Conservation (phyloP, 2,329 filamentous ascomycete genomes). For the Juglanconis sp. region DNA sequence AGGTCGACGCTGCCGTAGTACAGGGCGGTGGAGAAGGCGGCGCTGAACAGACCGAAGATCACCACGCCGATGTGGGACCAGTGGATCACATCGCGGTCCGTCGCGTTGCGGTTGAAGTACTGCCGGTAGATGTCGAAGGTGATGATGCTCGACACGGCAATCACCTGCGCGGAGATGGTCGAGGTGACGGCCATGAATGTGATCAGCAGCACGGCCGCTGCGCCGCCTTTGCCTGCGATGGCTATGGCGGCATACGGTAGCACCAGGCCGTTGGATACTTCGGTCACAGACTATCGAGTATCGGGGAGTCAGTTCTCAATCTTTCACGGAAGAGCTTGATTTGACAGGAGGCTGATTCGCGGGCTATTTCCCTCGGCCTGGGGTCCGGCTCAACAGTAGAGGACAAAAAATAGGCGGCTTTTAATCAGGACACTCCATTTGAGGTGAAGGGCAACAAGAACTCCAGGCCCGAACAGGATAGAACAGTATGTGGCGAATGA, state of each 20-base stretch:
- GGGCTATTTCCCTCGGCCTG: too few species aligned
- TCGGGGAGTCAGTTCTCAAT: background rate
- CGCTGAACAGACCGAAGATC: conserved; percentile 48
- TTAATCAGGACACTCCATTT: too few species aligned
- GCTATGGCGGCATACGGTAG: conserved; percentile 68
- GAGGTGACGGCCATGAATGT: conserved; percentile 76
- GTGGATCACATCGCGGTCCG: conserved; percentile 46
- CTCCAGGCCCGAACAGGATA: too few species aligned
- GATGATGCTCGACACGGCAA: conserved; percentile 51
- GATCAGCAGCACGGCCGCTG: conserved; percentile 63
- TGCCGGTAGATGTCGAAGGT: conserved; percentile 52
- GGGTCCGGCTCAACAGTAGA: too few species aligned
- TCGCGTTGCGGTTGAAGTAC: conserved; percentile 44
- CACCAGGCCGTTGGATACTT: conserved; percentile 67
- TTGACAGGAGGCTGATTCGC: too few species aligned
- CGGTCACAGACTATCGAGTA: conserved; percentile 49
- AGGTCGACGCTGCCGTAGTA: conserved; percentile 53
- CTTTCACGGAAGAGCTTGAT: too few species aligned
- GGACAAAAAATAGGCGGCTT: too few species aligned
- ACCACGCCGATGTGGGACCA: conserved; percentile 52
- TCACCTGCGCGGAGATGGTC: conserved; percentile 49
- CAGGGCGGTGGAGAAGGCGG: conserved; percentile 48
- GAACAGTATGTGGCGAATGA: too few species aligned
- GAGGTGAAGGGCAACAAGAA: too few species aligned
- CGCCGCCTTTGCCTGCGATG: conserved; percentile 67